Evolutionary conservation across 441 rosid genomes (phyloP).

Genomic region (Cnidoscolus chayamansa): DNA sequence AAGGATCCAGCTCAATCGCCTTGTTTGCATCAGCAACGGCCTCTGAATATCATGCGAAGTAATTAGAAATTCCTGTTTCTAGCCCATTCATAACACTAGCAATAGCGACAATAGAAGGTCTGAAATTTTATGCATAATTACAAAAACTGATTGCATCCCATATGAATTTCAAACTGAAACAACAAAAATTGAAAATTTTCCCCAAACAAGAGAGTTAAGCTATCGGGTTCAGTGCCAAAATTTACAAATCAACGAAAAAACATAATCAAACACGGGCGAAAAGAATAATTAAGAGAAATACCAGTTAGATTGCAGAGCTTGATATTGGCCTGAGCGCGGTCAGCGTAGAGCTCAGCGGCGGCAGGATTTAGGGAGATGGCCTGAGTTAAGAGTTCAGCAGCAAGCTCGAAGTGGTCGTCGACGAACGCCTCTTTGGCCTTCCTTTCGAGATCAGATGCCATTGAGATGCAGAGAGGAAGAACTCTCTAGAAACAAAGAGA

Average conservation of each 20-base stretch:
- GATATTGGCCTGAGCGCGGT: conserved; percentile 90
- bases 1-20: conserved; percentile 70
- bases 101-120: neutral
- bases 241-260: neutral
- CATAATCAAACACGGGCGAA: neutral
- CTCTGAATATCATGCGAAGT: conserved; percentile 40
- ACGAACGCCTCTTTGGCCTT: conserved; percentile 82
- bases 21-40: conserved; percentile 78
- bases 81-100: neutral
- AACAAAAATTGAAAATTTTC: neutral
- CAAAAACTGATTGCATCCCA: neutral
- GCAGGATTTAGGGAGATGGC: conserved; percentile 66
- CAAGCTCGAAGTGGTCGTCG: conserved; percentile 81
- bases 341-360: conserved; percentile 66
- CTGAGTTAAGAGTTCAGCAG: conserved; percentile 69
- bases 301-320: conserved; percentile 70
- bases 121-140: neutral
- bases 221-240: neutral
- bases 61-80: neutral
- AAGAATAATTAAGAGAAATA: conserved; percentile 15
- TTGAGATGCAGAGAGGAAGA: conserved; percentile 21
- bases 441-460: conserved; percentile 71
- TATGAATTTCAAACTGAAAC: conserved; percentile 4
- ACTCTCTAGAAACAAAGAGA: neutral
- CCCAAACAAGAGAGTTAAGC: neutral